Base-by-base conservation (phyloP, 2,329 filamentous ascomycete genomes). In the Podosphaera aphanis region DNA sequence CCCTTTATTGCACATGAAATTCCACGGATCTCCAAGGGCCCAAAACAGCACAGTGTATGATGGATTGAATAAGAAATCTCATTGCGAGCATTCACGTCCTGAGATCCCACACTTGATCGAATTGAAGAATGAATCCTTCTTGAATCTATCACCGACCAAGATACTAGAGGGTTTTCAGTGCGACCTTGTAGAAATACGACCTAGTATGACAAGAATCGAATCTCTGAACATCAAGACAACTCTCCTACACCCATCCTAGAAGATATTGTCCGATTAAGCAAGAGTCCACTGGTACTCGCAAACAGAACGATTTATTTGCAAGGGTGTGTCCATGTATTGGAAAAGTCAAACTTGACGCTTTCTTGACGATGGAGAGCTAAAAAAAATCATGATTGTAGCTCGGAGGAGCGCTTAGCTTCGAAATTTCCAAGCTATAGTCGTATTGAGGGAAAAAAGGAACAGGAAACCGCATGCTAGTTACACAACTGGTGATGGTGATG, bases 331-430 rank as follows among this genome's bases (percentile, higher is more conserved):
- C 45, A 47, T 37, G 29, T 49, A 25, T 37, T 36, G 23, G 29
- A 40, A 29, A 25, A 49, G 27, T 46, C 46, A 20, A 49, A 53
- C 41, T 38, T 45, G 45, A 48, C 49, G 16, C 45, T 53, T 42
- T 45, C 48, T 42, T 50, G 49, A 46, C 46, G 46, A 31, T 42
- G 44, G n/a, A 52, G 41, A 35, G 50, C 49, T 45, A 47, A 51
- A 53, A 52, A 49, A 31, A 45, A 33, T 23, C 46, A 38, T n/a
- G n/a, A 44, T 21, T 53, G 27, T 41, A 43, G 47, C 36, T 48
- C 47, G 50, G 48, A 46, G 44, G 38, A 31, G 44, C 42, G 47
- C 50, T 49, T 51, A 46, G 21, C 40, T 41, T 29, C 44, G 11
- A 47, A 49, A 47, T 40, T 49, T 46, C 49, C 27, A 35, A 44